Evolutionary conservation across 148 eudicot species (phyloP).

Genomic region (Polygonum aviculare): DNA sequence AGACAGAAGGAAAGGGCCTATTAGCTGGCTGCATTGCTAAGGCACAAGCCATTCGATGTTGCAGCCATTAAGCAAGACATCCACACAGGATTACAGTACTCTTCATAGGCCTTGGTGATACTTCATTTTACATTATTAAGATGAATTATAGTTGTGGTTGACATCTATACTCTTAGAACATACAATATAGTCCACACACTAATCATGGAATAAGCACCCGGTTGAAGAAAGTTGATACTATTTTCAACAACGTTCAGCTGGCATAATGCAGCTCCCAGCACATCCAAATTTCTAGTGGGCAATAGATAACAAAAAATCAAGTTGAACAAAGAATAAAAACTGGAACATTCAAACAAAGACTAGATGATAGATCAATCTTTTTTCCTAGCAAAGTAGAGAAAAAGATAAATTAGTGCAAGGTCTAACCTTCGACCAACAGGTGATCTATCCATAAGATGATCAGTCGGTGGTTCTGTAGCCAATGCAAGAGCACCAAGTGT

Average conservation of each 20-base stretch:
- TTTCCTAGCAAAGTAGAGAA: background rate
- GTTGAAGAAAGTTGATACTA: background rate
- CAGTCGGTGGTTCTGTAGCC: constrained; percentile 98
- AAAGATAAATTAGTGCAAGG: background rate
- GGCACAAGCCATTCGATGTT: background rate
- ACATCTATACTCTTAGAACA: background rate
- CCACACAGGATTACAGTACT: background rate
- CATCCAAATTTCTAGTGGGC: background rate
- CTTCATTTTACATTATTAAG: background rate
- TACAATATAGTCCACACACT: background rate
- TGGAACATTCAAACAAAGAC: background rate
- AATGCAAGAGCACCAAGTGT: constrained; percentile 95
- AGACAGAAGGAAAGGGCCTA: background rate
- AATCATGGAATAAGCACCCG: background rate
- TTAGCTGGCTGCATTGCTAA: background rate
- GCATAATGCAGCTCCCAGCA: background rate
- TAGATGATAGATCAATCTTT: background rate
- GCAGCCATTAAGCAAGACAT: background rate
- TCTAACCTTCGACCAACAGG: constrained; percentile 93
- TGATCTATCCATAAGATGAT: constrained; percentile 72
- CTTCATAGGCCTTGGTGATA: background rate
- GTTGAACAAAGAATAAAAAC: background rate
- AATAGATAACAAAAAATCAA: background rate
- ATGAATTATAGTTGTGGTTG: background rate
- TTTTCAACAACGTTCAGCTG: background rate